Percentiles rank a stretch among this genome's conserved stretches.
These are phyloP conservation scores for Agroathelia rolfsii DNA, from an alignment of 1,284 basidiomycete genomes.

Conservation along the genomic window DNA sequence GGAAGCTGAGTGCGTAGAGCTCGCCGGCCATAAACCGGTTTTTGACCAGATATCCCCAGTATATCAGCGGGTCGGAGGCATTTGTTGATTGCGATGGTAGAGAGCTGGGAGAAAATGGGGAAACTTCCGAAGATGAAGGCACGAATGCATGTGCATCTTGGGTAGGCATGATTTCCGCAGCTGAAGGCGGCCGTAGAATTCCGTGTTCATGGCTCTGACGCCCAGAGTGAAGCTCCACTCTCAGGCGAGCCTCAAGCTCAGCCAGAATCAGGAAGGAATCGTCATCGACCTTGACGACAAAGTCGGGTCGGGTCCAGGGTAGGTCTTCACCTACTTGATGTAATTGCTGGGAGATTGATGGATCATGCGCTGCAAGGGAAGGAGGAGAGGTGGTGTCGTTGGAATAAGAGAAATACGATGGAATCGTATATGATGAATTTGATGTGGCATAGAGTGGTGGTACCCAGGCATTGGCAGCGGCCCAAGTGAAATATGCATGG, in stretches of 20 bases:
- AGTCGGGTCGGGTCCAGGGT: slow-evolving; percentile 78
- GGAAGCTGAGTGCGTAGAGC: slow-evolving; percentile 85
- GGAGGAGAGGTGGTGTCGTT: slow-evolving; percentile 43
- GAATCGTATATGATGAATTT: slow-evolving; percentile 30
- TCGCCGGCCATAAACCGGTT: slow-evolving; percentile 98
- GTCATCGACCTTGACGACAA: slow-evolving; percentile 87
- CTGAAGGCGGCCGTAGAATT: slow-evolving; percentile 8
- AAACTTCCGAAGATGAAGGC: too few species aligned
- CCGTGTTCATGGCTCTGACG: slow-evolving; percentile 21
- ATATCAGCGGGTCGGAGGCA: slow-evolving; percentile 62
- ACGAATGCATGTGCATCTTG: slow-evolving; percentile 7
- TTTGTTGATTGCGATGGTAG: slow-evolving; percentile 4
- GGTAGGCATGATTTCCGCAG: slow-evolving; percentile 3
- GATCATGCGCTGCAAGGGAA: slow-evolving; percentile 57
- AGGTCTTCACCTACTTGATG: slow-evolving; percentile 28
- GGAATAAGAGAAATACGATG: slow-evolving; percentile 48
- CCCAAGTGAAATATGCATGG: slow-evolving; percentile 81
- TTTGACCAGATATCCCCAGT: slow-evolving; percentile 95
- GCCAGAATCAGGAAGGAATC: slow-evolving; percentile 91
- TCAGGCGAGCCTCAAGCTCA: slow-evolving; percentile 80
- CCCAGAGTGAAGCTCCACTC: slow-evolving; percentile 56
- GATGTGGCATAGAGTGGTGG: slow-evolving; percentile 64
- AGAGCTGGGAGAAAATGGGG: slow-evolving; percentile 1
- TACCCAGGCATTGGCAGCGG: slow-evolving; percentile 84
- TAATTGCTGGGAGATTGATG: slow-evolving; percentile 45